Base-by-base conservation (phyloP, 176 grass and related monocot genomes). In the Cenchrus fungigraminus region DNA sequence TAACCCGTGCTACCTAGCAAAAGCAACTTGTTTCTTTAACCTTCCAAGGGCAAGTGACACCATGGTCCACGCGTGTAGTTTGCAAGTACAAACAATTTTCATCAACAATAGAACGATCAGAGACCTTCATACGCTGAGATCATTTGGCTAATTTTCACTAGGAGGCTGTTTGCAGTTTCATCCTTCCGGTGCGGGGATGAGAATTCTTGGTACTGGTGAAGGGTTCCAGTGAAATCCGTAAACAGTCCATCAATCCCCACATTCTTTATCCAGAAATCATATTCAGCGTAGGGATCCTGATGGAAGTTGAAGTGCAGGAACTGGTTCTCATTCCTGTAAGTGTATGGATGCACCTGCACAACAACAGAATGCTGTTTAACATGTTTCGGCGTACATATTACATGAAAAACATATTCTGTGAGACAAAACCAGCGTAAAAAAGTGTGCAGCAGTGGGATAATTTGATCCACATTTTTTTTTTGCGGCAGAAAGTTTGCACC, bases 261-360 rank as follows among this genome's bases (percentile, higher is more conserved):
- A 10, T 29, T 89, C 31, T 89, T 90, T 89, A 99, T 84, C 97
- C 93, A 99, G 81, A 94, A 99, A 68, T 86, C 78, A 40, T 91
- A 99, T 69, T 99, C 93, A 6, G 19, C 62, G 59, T 92, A 96
- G 19, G 97, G 97, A 75, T 99, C 97, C 68, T 94, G 90, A 80
- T 92, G 89, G 40, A 96, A 95, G 86, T 98, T 83, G 34, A 95
- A 92, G 74, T 98, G 97, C 76, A 98, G 86, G 81, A 89, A 98
- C 54, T 67, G 46, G 79, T 99, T 92, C 91, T 96, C 97, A 1
- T 99, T 99, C 66, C 97, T 95, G 83, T 92, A 99, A 15, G 97
- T 96, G 54, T 99, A 99, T 42, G 91, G 93, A 76, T 99, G 97
- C 53, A 96, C 90, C 97, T 99, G 82, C 71, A 86, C 73, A 53